Percentiles rank a stretch among this genome's conserved stretches.
Evolutionary conservation across 768 basidiomycete species (phyloP).

Genomic region (Tricholomella constricta): DNA sequence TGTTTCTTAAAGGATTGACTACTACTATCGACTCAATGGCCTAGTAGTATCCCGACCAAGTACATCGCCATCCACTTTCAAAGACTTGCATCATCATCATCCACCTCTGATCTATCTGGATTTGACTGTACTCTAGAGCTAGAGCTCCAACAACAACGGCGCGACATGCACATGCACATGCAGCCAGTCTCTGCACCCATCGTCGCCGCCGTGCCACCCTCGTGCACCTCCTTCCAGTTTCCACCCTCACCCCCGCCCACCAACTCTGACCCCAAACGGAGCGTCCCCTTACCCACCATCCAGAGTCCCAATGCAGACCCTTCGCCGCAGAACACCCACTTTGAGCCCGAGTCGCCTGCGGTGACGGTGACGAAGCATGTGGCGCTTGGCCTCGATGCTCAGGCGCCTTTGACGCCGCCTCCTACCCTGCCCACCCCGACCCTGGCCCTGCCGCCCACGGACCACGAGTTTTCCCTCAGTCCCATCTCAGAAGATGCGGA

Average conservation of each 20-base stretch:
- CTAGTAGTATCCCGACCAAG: conserved; percentile 5
- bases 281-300: conserved; percentile 25
- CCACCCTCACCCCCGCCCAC: conserved; percentile 30
- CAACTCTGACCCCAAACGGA: conserved; percentile 27
- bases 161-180: neutral
- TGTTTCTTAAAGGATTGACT: conserved; percentile 15
- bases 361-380: conserved; percentile 27
- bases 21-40: conserved; percentile 3
- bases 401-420: conserved; percentile 45
- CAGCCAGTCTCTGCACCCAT: neutral
- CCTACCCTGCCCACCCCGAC: conserved; percentile 41
- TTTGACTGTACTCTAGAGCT: conserved; percentile 13
- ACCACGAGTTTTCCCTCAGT: conserved; percentile 22
- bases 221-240: conserved; percentile 2
- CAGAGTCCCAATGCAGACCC: conserved; percentile 7
- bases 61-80: conserved; percentile 4
- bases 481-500: conserved; percentile 14
- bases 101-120: conserved; percentile 14
- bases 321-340: neutral
- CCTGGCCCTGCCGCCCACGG: conserved; percentile 37
- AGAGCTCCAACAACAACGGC: neutral
- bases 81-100: conserved; percentile 6
- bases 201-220: too few species aligned
- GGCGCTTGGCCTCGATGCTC: conserved; percentile 28
- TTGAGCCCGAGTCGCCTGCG: conserved; percentile 34